phyloP scores from a whole-genome alignment of 306 rosid species.

The Purshia tridentata region DNA sequence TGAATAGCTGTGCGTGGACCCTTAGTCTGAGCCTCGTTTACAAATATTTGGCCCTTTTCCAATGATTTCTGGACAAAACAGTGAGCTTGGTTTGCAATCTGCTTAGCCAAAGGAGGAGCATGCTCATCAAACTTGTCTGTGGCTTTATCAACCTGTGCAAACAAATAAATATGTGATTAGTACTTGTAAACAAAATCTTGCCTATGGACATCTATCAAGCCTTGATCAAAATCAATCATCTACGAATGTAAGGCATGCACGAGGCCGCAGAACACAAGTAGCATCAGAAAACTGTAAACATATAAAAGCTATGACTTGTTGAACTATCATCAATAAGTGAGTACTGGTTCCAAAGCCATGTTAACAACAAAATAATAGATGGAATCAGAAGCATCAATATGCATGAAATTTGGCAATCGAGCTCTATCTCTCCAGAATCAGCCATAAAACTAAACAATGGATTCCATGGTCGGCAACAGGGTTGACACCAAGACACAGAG shows the following conservation, averaged over 20 bases:
- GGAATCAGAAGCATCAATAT: background rate
- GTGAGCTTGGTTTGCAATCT: slow-evolving; percentile 32
- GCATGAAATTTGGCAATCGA: background rate
- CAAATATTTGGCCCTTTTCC: slow-evolving; percentile 39
- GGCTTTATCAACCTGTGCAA: slow-evolving; percentile 61
- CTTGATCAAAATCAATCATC: background rate
- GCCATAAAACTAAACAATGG: background rate
- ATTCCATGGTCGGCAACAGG: background rate
- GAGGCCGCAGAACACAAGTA: background rate
- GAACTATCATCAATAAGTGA: background rate
- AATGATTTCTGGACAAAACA: slow-evolving; percentile 33
- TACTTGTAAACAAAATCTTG: background rate
- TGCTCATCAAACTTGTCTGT: slow-evolving; percentile 48
- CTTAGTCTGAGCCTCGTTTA: slow-evolving; percentile 41
- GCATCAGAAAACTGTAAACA: background rate
- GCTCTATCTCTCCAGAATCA: background rate
- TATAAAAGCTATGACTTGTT: background rate
- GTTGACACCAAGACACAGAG: background rate
- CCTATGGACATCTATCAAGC: background rate
- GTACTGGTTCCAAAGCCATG: background rate
- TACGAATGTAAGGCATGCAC: background rate
- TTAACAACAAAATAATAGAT: background rate
- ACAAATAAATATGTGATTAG: background rate
- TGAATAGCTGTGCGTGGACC: slow-evolving; percentile 63
- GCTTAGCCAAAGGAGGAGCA: slow-evolving; percentile 64